Conservation (phyloP, 306 rosid genomes). For the Sicyos edulis region DNA sequence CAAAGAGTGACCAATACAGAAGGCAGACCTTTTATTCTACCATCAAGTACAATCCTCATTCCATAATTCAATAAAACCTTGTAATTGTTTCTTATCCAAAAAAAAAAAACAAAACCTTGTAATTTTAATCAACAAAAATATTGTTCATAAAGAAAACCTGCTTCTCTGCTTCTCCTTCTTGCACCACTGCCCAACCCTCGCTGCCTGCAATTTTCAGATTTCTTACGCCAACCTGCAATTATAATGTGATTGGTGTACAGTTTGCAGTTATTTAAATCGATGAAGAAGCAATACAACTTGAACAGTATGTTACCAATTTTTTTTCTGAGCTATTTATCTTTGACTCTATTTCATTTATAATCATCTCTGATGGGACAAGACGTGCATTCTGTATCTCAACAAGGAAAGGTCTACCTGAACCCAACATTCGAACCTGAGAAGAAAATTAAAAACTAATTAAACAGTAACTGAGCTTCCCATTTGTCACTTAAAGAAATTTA, state of each 20-base stretch:
- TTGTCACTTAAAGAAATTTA: constrained; percentile 16
- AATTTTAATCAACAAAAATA: neutral
- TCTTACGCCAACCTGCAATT: constrained; percentile 62
- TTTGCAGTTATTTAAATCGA: neutral
- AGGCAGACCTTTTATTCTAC: neutral
- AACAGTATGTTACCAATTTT: constrained; percentile 53
- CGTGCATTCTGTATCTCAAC: constrained; percentile 80
- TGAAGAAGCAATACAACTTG: constrained; percentile 18
- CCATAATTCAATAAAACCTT: too few relatives aligned
- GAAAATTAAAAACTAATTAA: constrained; percentile 10
- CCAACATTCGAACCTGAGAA: constrained; percentile 84
- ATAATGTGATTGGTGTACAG: constrained; percentile 8
- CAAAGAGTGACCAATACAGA: constrained; percentile 16
- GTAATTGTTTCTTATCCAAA: too few relatives aligned
- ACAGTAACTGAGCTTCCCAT: constrained; percentile 24
- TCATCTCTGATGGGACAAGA: constrained; percentile 45
- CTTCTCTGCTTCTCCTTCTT: constrained; percentile 92
- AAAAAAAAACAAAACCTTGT: neutral
- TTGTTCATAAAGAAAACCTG: constrained; percentile 46
- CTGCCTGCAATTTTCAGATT: constrained; percentile 70
- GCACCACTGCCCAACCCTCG: constrained; percentile 76
- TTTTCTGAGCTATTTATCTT: constrained; percentile 51
- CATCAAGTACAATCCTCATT: neutral
- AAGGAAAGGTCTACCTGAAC: constrained; percentile 90
- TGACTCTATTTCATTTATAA: constrained; percentile 45